Percentiles rank a stretch among this genome's conserved stretches.
Conservation (phyloP, 208 protist genomes). For the Acanthamoeba lenticulata region DNA sequence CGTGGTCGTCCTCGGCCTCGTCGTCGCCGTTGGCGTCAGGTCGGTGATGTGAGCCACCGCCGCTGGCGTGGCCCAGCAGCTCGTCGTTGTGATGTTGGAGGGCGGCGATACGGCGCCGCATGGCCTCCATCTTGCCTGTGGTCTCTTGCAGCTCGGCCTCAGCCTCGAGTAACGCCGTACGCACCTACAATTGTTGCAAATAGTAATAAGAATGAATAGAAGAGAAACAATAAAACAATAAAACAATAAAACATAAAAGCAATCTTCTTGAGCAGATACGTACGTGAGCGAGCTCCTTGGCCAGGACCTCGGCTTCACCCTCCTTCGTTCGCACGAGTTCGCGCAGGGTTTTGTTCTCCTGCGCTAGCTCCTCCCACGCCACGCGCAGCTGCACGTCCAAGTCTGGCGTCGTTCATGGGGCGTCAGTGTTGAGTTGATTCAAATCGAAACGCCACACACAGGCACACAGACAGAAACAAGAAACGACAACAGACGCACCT, state of each 20-base stretch:
- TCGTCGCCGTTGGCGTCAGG: neutral
- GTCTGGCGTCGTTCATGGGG: neutral
- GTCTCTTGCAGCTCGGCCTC: slow-evolving; percentile 9
- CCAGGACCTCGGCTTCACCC: neutral
- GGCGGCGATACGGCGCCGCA: neutral
- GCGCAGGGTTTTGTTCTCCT: neutral
- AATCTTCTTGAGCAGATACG: neutral
- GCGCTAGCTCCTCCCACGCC: neutral
- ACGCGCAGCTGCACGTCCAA: neutral
- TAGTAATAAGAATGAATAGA: no score
- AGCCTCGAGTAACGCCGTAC: neutral
- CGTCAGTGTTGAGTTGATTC: neutral
- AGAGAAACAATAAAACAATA: neutral
- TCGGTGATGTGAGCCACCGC: neutral
- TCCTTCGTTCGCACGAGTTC: neutral
- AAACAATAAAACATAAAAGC: neutral
- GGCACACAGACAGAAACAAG: neutral
- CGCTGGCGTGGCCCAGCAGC: neutral
- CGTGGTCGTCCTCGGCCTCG: neutral
- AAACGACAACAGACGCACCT: neutral
- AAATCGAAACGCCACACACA: neutral
- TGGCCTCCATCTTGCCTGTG: neutral
- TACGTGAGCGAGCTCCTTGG: neutral
- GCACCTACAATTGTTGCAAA: neutral
- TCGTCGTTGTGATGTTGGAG: slow-evolving; percentile 4